Evolutionary conservation across 805 yeast species (phyloP).

Genomic region (Candida insectalens): DNA sequence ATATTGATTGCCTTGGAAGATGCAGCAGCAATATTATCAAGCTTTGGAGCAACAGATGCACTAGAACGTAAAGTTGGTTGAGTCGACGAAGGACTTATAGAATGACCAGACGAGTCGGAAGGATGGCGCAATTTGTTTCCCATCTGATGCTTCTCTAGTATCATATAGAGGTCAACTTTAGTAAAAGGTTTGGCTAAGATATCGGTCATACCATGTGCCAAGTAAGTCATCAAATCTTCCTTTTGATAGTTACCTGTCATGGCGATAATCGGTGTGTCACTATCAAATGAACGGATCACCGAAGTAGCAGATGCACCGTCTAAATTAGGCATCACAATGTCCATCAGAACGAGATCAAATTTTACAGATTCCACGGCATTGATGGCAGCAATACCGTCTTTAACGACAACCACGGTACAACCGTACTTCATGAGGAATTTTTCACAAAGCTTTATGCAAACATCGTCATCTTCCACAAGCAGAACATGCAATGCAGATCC

Average conservation of each 20-base stretch:
- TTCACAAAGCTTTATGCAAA: slow-evolving; percentile 73
- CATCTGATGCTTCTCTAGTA: slow-evolving; percentile 64
- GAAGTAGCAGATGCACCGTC: slow-evolving; percentile 90
- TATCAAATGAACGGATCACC: slow-evolving; percentile 76
- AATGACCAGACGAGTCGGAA: not conserved
- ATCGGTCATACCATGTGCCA: slow-evolving; percentile 86
- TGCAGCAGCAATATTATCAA: too few relatives aligned
- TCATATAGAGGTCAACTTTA: slow-evolving; percentile 70
- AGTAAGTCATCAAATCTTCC: slow-evolving; percentile 68
- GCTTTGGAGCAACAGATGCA: too few relatives aligned
- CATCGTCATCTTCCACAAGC: slow-evolving; percentile 72
- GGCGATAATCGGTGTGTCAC: slow-evolving; percentile 82
- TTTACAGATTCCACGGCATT: slow-evolving; percentile 59
- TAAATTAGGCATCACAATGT: slow-evolving; percentile 80
- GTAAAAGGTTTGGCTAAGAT: slow-evolving; percentile 92
- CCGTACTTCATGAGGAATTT: slow-evolving; percentile 82
- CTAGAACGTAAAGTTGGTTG: too few relatives aligned
- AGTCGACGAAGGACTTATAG: not conserved
- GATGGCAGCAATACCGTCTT: slow-evolving; percentile 88
- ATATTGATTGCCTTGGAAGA: too few relatives aligned
- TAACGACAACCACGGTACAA: slow-evolving; percentile 84
- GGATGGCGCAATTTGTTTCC: slow-evolving; percentile 21
- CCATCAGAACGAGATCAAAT: slow-evolving; percentile 76
- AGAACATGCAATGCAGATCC: slow-evolving; percentile 51
- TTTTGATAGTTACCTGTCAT: slow-evolving; percentile 89